Evolutionary conservation across 495 filamentous ascomycete species (phyloP).

Genomic region (Podospora bellae-mahoneyi): DNA sequence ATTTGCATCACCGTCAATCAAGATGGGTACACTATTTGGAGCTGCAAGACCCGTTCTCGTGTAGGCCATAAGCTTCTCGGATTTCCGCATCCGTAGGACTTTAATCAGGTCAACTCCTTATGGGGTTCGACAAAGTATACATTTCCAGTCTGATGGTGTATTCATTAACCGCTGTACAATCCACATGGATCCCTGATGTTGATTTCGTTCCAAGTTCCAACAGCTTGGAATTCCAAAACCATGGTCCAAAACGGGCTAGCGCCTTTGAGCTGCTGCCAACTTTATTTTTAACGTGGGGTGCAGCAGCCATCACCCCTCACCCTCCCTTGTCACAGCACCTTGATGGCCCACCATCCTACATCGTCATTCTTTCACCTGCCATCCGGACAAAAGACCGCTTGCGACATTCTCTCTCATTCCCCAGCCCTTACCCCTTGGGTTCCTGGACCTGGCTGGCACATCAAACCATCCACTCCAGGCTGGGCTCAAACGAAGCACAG

Average conservation of each 20-base stretch:
- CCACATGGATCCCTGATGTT: neutral
- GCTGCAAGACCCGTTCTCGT: neutral
- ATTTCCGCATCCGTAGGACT: too few relatives aligned
- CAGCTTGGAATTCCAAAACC: neutral
- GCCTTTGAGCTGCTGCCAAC: neutral
- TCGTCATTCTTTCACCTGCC: neutral
- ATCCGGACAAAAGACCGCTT: neutral
- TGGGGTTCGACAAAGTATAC: neutral
- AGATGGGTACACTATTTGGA: neutral
- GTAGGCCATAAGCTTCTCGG: too few relatives aligned
- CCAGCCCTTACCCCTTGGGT: neutral
- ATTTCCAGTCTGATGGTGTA: neutral
- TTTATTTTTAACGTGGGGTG: neutral
- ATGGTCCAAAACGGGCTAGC: neutral
- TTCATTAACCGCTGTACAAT: too few relatives aligned
- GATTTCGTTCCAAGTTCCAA: neutral
- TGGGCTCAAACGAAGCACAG: conserved; percentile 7
- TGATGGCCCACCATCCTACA: neutral
- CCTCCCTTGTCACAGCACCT: neutral
- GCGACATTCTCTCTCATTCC: neutral
- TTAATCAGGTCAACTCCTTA: too few relatives aligned
- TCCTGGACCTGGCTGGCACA: neutral
- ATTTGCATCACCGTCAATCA: neutral
- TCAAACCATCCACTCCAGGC: neutral
- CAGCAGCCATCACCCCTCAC: neutral